These are phyloP conservation scores for Penicillium paxilli DNA, from an alignment of 495 filamentous ascomycete species.

Conservation along the genomic window DNA sequence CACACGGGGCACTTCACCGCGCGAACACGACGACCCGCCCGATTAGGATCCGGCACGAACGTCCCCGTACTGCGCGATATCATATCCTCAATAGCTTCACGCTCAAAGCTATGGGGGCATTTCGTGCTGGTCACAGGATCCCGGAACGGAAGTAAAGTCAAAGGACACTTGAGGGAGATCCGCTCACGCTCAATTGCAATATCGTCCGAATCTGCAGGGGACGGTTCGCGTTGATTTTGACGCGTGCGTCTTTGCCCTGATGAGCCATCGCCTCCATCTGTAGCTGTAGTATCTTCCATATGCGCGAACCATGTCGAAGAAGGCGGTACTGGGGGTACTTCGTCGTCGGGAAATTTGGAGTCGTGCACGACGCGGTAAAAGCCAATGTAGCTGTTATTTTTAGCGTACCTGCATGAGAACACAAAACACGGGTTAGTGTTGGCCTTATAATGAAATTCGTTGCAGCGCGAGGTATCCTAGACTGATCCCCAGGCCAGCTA, in stretches of 20 bases:
- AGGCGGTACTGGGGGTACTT: constrained; percentile 63
- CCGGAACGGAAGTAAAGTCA: constrained; percentile 72
- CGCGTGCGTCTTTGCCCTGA: constrained; percentile 9
- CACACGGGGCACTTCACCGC: constrained; percentile 53
- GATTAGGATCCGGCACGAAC: constrained; percentile 17
- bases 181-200: constrained; percentile 69
- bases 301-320: constrained; percentile 71
- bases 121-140: constrained; percentile 73
- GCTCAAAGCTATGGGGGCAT: constrained; percentile 85
- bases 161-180: constrained; percentile 73
- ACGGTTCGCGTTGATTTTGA: constrained; percentile 25
- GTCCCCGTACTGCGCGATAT: constrained; percentile 46
- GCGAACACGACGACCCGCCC: constrained; percentile 19
- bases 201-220: constrained; percentile 61
- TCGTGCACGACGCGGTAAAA: constrained; percentile 82
- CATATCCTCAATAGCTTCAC: constrained; percentile 65
- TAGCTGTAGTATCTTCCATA: constrained; percentile 49
- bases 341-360: constrained; percentile 63
- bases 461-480: too few species aligned
- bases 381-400: constrained; percentile 73
- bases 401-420: constrained; percentile 54
- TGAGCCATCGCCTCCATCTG: constrained; percentile 12
- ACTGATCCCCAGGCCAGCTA: neutral
- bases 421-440: neutral
- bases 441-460: neutral